Evolutionary conservation across 768 basidiomycete species (phyloP).

Genomic region (Psilocybe cyanescens): DNA sequence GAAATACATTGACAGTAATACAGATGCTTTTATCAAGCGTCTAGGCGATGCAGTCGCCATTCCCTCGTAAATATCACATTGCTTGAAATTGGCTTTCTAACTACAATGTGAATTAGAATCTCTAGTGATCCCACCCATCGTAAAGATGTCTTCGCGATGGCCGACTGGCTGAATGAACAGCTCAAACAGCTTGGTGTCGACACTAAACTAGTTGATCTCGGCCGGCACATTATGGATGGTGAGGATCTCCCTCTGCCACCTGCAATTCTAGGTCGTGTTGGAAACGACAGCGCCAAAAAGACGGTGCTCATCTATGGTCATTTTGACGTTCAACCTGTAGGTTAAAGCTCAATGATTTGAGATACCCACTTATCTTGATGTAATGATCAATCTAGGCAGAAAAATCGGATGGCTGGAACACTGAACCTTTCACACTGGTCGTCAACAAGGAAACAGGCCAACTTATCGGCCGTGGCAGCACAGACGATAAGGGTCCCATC

Average conservation of each 20-base stretch:
- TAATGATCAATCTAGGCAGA: constrained; percentile 33
- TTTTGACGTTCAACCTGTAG: constrained; percentile 92
- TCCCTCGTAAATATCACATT: constrained; percentile 58
- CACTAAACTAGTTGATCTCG: constrained; percentile 76
- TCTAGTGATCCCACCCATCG: constrained; percentile 75
- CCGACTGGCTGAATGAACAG: constrained; percentile 74
- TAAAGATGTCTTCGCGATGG: constrained; percentile 84
- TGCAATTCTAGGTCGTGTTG: constrained; percentile 80
- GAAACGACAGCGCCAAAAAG: constrained; percentile 87
- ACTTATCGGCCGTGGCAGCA: constrained; percentile 84
- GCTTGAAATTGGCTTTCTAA: not conserved
- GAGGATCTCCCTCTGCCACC: constrained; percentile 79
- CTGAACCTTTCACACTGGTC: constrained; percentile 81
- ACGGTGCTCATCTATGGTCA: constrained; percentile 94
- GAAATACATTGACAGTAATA: constrained; percentile 66
- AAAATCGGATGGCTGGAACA: constrained; percentile 82
- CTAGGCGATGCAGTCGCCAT: constrained; percentile 85
- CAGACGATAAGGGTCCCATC: constrained; percentile 92
- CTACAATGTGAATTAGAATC: constrained; percentile 45
- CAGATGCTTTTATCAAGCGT: constrained; percentile 75
- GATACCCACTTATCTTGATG: not conserved
- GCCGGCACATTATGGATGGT: constrained; percentile 69
- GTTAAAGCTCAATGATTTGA: not conserved
- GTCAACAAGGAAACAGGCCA: constrained; percentile 47
- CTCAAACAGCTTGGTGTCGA: constrained; percentile 80